phyloP scores from a whole-genome alignment of 495 filamentous ascomycete species.

The Schizothecium vesticola region DNA sequence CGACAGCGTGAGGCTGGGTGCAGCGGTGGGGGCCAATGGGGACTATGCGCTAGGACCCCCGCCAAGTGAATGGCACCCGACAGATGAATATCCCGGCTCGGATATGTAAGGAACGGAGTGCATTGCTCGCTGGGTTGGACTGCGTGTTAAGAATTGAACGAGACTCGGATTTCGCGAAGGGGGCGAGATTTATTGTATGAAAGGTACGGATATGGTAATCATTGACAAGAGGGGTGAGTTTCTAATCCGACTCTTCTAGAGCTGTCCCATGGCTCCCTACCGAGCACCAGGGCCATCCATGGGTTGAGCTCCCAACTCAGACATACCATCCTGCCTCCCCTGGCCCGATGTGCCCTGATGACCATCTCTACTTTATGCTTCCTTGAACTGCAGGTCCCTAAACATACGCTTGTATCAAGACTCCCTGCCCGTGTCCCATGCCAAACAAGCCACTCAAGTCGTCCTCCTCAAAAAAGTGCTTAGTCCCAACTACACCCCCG shows the following conservation, averaged over 20 bases:
- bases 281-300: background rate
- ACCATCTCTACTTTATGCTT: background rate
- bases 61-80: background rate
- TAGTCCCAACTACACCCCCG: slow-evolving; percentile 17
- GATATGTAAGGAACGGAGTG: background rate
- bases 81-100: background rate
- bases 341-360: background rate
- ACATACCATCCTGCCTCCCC: background rate
- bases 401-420: background rate
- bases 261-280: background rate
- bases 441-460: background rate
- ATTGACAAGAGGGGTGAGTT: background rate
- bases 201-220: too few relatives aligned
- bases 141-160: background rate
- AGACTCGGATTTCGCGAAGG: background rate
- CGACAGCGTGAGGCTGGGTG: background rate
- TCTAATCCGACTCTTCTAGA: background rate
- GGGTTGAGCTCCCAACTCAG: background rate
- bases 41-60: background rate
- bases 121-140: too few relatives aligned
- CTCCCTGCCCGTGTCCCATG: background rate
- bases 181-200: too few relatives aligned
- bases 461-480: background rate
- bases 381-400: background rate
- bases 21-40: background rate